Evolutionary conservation across 1,284 basidiomycete genomes (phyloP), one percentile per base, ranked within the genome.

Genomic region (Leccinum variabile): DNA sequence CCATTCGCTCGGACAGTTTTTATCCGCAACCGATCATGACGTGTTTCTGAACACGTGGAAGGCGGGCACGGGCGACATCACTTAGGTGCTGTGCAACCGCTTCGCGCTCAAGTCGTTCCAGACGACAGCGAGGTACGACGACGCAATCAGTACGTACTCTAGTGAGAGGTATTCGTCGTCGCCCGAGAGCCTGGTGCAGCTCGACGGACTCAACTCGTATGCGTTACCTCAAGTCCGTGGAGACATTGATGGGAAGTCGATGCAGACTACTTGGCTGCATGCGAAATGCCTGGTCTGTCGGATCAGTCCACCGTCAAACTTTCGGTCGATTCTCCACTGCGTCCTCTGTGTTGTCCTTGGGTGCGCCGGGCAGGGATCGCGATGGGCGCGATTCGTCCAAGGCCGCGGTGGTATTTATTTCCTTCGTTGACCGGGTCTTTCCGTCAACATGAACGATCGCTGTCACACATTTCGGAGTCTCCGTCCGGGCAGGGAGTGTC

Each of bases 21-120:
- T 22, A 22, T 22, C 22, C 22, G 22, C 22, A 22, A 22, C 22
- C 22, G 22, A 99, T 79, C 99, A 99, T 76, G 76, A 82, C 57
- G 83, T 85, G 63, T 97, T 98, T 78, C 77, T 98, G 58, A 78
- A 85, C 37, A 88, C 90, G 49, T 94, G 87, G 86, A 88, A 82
- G 66, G 81, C 80, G 37, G 91, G 88, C 16, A 85, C n/a, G 41
- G 41, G 41, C n/a, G 41, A 90, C 66, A 89, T 94, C 58, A 87
- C 85, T 5, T 88, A 90, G 64, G 81, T 80, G n/a, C 77, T 95
- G 64, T 82, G 90, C 65, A 91, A 87, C 75, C 89, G 88, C 63
- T 82, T 98, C 57, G 97, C 97, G 13, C 82, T 99, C 74, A 99
- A 99, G 82, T 97, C 97, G 1, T 99, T 99, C 73, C 95, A 97